Conservation (phyloP, 2,329 filamentous ascomycete genomes). For the Albifimbria verrucaria region DNA sequence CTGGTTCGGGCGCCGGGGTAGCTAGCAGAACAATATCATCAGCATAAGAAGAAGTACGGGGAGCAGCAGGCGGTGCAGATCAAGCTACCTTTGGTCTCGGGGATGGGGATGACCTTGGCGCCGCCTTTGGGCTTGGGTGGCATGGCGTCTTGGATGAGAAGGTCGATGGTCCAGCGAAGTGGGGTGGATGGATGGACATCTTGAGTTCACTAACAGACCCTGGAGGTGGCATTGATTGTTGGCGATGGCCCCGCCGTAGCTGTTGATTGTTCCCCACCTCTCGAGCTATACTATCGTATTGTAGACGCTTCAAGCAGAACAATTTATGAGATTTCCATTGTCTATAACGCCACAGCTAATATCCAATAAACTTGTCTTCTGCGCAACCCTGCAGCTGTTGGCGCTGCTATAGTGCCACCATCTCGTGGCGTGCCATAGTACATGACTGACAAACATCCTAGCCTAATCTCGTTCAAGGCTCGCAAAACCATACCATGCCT, state of each 20-base stretch:
- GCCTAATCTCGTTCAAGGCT: too few relatives aligned
- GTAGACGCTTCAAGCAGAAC: too few relatives aligned
- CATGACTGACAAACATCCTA: too few relatives aligned
- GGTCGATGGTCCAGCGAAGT: neutral
- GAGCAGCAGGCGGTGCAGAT: neutral
- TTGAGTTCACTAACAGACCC: neutral
- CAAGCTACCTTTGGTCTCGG: conserved; percentile 15
- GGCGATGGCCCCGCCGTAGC: neutral
- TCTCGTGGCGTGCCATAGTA: too few relatives aligned
- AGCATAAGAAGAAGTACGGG: neutral
- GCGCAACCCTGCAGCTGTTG: too few relatives aligned
- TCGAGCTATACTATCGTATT: neutral
- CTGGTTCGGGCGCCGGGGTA: conserved; percentile 29
- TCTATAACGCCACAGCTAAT: too few relatives aligned
- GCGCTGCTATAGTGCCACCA: too few relatives aligned
- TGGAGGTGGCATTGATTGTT: neutral
- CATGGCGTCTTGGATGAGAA: conserved; percentile 21
- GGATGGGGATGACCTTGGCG: conserved; percentile 24
- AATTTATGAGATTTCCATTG: too few relatives aligned
- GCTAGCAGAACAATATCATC: neutral
- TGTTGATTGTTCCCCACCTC: neutral
- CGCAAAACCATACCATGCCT: too few relatives aligned
- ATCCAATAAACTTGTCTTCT: too few relatives aligned
- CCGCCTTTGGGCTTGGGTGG: conserved; percentile 33
- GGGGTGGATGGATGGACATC: neutral